Evolutionary conservation across 2,329 filamentous ascomycete species (phyloP), one percentile per base, ranked within the genome.

Genomic region (Alternaria longipes): DNA sequence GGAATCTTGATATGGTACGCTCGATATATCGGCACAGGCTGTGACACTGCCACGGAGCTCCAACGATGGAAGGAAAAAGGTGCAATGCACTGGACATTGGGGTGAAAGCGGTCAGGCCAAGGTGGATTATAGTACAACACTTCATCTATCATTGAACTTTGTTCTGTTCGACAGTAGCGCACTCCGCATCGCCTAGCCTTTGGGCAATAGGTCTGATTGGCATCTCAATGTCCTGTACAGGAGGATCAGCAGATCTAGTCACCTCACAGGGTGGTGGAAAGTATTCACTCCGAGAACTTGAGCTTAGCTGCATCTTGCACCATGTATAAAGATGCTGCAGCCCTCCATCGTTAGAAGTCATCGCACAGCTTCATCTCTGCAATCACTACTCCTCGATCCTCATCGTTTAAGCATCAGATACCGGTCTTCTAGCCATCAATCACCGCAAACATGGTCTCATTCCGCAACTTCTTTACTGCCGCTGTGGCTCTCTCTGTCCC

Each of bases 401-500:
- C 57, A 60, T 46, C 46, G 9, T 45, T 24, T 36, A 30, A 44
- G 20, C 36, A 38, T n/a, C 28, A 42, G 26, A 22, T 42, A 51
- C 9, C 18, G 20, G 22, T 14, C 18, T 32, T 12, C 16, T 6
- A 50, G 46, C 34, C 34, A 30, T 45, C 24, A 42, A 44, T 47
- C 12, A 57, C 54, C 55, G 26, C 30, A 47, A 62, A 30, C 30
- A 68, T 68, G 65, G 65, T 68, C 40, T 54, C 65, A 34, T 55
- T 68, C 59, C 55, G 59, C 40, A 68, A 58, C 41, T n/a, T 66
- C 54, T 36, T 68, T 44, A 57, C 59, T 24, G 55, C 63, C 28
- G 56, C 59, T 24, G 20, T 68, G 56, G 65, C 65, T 18, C 22
- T 68, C 20, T 57, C 63, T 45, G 41, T 55, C 5, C 63, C 65